Evolutionary conservation across 345 rosid species (phyloP).

Genomic region (Eutrema yunnanense): DNA sequence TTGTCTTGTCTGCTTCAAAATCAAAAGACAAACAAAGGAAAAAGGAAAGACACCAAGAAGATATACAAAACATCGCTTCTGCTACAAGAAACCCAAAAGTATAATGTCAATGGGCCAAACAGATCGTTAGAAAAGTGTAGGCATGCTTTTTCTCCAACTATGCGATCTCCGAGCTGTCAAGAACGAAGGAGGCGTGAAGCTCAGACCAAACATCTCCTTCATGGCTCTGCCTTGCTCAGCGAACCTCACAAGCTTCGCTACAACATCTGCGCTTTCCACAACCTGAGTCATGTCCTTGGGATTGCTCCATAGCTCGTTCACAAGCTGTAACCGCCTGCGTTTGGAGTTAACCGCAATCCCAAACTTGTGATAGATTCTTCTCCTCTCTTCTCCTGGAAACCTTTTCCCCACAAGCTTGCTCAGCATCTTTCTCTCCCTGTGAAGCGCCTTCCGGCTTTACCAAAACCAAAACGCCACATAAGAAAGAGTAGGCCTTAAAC

Average conservation of each 20-base stretch:
- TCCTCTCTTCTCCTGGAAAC: constrained; percentile 63
- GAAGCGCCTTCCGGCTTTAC: constrained; percentile 65
- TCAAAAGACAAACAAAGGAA: neutral
- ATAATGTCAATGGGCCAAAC: neutral
- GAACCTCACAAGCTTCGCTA: constrained; percentile 76
- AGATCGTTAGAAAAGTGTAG: constrained; percentile 37
- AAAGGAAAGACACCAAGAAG: neutral
- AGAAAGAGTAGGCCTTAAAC: neutral
- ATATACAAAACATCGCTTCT: neutral
- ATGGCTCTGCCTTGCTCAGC: constrained; percentile 76
- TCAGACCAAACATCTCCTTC: constrained; percentile 87
- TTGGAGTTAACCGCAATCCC: constrained; percentile 66
- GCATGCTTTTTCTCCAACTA: constrained; percentile 50
- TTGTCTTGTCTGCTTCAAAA: neutral
- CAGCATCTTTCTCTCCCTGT: constrained; percentile 62
- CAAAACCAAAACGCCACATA: neutral
- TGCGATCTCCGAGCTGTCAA: constrained; percentile 41
- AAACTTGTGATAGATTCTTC: constrained; percentile 61
- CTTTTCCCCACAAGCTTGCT: constrained; percentile 80
- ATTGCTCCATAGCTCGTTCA: constrained; percentile 64
- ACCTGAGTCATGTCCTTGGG: constrained; percentile 50
- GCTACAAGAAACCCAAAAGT: constrained; percentile 7
- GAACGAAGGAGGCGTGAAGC: constrained; percentile 56
- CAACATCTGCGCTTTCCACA: constrained; percentile 66
- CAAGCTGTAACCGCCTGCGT: constrained; percentile 73